Conservation (phyloP, 768 basidiomycete species). For the Sporobolomyces roseus region DNA sequence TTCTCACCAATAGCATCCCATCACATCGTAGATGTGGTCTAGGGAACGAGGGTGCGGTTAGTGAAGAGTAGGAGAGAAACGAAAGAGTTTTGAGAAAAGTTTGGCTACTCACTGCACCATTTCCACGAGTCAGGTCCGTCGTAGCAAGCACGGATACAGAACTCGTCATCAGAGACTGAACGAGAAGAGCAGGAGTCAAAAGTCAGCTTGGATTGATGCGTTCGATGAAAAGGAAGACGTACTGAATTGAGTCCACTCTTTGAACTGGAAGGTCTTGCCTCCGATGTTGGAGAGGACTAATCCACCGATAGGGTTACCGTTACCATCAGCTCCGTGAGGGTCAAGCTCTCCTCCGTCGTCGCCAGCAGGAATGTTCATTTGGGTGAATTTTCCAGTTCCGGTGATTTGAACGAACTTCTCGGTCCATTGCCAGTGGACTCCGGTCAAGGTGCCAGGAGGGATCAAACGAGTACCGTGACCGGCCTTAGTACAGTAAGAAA, state of each 20-base stretch:
- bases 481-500: slow-evolving; percentile 70
- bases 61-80: not conserved
- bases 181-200: slow-evolving; percentile 46
- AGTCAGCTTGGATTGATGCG: no score
- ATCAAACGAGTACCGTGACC: slow-evolving; percentile 46
- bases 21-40: slow-evolving; percentile 48
- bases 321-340: slow-evolving; percentile 15
- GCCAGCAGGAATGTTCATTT: slow-evolving; percentile 61
- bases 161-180: slow-evolving; percentile 51
- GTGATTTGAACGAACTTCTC: slow-evolving; percentile 48
- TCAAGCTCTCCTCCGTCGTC: slow-evolving; percentile 67
- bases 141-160: slow-evolving; percentile 46
- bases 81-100: no score
- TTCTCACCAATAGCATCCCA: slow-evolving; percentile 39
- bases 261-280: slow-evolving; percentile 55
- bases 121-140: slow-evolving; percentile 46
- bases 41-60: not conserved
- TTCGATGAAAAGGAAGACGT: slow-evolving; percentile 11
- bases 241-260: slow-evolving; percentile 60
- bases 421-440: slow-evolving; percentile 44
- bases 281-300: slow-evolving; percentile 61
- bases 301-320: slow-evolving; percentile 54
- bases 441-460: slow-evolving; percentile 41
- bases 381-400: slow-evolving; percentile 57
- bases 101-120: slow-evolving; percentile 60